Conservation (phyloP, 2,329 filamentous ascomycete species). For the Spiromastix sp. region DNA sequence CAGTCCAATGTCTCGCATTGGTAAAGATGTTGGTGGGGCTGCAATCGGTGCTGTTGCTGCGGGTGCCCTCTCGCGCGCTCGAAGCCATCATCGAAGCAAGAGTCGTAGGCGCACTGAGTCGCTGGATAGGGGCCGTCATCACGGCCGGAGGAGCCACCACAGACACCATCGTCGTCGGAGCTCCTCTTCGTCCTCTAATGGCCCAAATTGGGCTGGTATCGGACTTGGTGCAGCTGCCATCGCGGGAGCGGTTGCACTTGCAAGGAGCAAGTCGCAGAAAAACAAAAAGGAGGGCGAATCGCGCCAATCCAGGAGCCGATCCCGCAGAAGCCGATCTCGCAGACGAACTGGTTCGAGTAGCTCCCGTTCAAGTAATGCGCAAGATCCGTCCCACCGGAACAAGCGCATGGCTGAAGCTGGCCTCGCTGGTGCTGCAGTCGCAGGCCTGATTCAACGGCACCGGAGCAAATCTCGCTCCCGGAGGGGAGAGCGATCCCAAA, state of each 20-base stretch:
- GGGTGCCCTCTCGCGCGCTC: constrained; percentile 43
- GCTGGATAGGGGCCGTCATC: constrained; percentile 28
- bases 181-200: constrained; percentile 38
- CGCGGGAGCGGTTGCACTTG: constrained; percentile 50
- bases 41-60: constrained; percentile 52
- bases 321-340: constrained; percentile 38
- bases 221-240: constrained; percentile 48
- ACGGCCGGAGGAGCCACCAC: constrained; percentile 22
- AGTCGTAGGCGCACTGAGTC: constrained; percentile 34
- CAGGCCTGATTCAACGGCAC: constrained; percentile 48
- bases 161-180: constrained; percentile 28
- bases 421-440: constrained; percentile 51
- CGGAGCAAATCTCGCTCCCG: constrained; percentile 48
- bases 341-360: constrained; percentile 28
- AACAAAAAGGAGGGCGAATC: constrained; percentile 28
- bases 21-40: constrained; percentile 47
- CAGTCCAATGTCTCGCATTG: constrained; percentile 37
- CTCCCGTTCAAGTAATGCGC: constrained; percentile 22
- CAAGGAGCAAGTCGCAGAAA: constrained; percentile 42
- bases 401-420: constrained; percentile 52
- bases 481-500: constrained; percentile 41
- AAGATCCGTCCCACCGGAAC: constrained; percentile 41
- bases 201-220: constrained; percentile 43
- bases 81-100: constrained; percentile 39
- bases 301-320: constrained; percentile 19